Evolutionary conservation across 2,329 filamentous ascomycete genomes (phyloP).

Genomic region (Periconia digitata): DNA sequence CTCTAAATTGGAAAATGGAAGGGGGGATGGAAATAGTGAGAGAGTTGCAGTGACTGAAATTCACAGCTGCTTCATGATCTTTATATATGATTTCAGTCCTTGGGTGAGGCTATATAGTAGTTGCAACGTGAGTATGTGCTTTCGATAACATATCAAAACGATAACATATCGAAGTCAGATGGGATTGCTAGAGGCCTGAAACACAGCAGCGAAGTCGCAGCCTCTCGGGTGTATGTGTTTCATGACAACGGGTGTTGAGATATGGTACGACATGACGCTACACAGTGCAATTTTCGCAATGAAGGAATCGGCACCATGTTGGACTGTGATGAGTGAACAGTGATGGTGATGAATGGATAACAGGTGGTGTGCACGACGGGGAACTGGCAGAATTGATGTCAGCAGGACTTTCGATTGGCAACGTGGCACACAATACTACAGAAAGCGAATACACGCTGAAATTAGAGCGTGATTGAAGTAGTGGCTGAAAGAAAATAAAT

Average conservation of each 20-base stretch:
- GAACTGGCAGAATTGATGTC: no score
- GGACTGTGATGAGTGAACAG: background rate
- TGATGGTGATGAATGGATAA: background rate
- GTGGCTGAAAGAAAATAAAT: background rate
- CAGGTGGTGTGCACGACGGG: background rate
- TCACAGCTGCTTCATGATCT: background rate
- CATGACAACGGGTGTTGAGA: background rate
- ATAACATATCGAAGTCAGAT: conserved; percentile 3
- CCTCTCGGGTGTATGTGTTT: background rate
- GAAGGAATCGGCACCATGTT: background rate
- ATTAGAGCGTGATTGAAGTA: background rate
- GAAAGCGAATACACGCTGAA: background rate
- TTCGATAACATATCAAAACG: conserved; percentile 10
- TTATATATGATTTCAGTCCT: background rate
- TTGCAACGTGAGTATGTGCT: background rate
- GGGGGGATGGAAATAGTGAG: background rate
- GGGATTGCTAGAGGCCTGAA: background rate
- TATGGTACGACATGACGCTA: background rate
- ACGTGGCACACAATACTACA: background rate
- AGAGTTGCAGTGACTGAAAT: background rate
- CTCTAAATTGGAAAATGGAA: background rate
- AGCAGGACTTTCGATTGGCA: no score
- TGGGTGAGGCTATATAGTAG: background rate
- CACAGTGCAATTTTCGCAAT: background rate
- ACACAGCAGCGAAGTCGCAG: background rate